phyloP scores from a whole-genome alignment of 2,329 filamentous ascomycete species.

The Pleoardoris graminearum region DNA sequence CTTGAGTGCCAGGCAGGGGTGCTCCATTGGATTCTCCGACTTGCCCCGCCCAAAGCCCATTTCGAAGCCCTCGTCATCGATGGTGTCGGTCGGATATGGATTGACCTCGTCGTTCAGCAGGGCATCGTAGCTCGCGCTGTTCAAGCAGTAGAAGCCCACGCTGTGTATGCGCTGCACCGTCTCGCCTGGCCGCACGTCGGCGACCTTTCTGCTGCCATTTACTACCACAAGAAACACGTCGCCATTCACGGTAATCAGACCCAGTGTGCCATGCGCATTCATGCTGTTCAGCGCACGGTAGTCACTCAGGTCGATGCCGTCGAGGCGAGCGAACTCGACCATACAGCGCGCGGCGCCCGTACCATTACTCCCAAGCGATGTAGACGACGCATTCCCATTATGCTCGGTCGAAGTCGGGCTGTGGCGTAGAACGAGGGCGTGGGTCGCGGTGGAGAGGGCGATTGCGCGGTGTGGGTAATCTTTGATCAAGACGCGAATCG shows the following conservation, averaged over 20 bases:
- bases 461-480: constrained; percentile 87
- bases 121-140: constrained; percentile 82
- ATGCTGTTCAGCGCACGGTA: constrained; percentile 76
- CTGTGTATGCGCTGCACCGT: constrained; percentile 83
- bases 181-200: constrained; percentile 82
- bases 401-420: constrained; percentile 66
- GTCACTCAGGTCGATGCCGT: constrained; percentile 69
- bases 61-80: constrained; percentile 58
- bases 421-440: constrained; percentile 84
- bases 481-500: constrained; percentile 77
- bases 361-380: constrained; percentile 51
- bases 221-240: constrained; percentile 93
- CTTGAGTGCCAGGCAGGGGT: constrained; percentile 87
- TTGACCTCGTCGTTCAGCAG: constrained; percentile 63
- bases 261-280: constrained; percentile 81
- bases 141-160: constrained; percentile 92
- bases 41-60: constrained; percentile 59
- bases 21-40: constrained; percentile 73
- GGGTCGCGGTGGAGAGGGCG: constrained; percentile 76
- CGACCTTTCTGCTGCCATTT: constrained; percentile 75
- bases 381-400: constrained; percentile 59
- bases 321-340: constrained; percentile 77
- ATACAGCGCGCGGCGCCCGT: constrained; percentile 66
- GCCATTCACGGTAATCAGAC: constrained; percentile 78
- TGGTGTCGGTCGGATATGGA: constrained; percentile 57